Evolutionary conservation across 2,329 filamentous ascomycete genomes (phyloP), one percentile per base, ranked within the genome.

Genomic region (Talaromyces sp.): DNA sequence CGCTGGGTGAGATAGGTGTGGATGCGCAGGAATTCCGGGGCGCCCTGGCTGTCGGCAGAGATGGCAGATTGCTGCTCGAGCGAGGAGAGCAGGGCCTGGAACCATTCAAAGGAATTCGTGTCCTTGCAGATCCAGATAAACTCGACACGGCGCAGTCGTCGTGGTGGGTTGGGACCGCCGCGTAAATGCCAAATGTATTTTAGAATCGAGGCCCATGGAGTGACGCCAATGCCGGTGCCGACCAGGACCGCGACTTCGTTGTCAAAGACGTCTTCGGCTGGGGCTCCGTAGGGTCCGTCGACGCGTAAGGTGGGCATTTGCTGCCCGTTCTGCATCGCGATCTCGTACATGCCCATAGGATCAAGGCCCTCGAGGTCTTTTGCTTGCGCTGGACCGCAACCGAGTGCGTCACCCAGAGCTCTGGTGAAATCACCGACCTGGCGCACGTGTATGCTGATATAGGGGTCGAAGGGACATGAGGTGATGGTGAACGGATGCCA

Each of bases 401-500:
- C 95, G n/a, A 98, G 85, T 10, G 93, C 91, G 69, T 97, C 91
- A 72, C 92, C 95, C n/a, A 99, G 84, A n/a, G 89, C 86, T 63
- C 87, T 86, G 13, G 95, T 99, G 73, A 96, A 99, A 78, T 99
- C 95, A 66, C 95, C 95, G 7, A 98, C 93, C 79, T 98, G 95
- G 55, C 95, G 90, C 61, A 99, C 88, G 75, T 99, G 95, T 31
- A 99, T 85, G 43, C 91, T 96, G 66, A 98, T 86, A 71, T 98
- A 98, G 0, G 91, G 90, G 69, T 99, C 95, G 71, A 91, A 95
- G 5, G 95, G 95, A 77, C 95, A 99, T 10, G 95, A 98, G 2
- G 95, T 99, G 76, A 99, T 98, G 71, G 95, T 99, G 74, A 98
- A 99, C 1, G 95, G 95, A 77, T 99, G 95, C 95, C 95, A 99